Percentiles rank a stretch among this genome's conserved stretches.
phyloP scores from a whole-genome alignment of 257 asterid species.

The Linaria vulgaris region DNA sequence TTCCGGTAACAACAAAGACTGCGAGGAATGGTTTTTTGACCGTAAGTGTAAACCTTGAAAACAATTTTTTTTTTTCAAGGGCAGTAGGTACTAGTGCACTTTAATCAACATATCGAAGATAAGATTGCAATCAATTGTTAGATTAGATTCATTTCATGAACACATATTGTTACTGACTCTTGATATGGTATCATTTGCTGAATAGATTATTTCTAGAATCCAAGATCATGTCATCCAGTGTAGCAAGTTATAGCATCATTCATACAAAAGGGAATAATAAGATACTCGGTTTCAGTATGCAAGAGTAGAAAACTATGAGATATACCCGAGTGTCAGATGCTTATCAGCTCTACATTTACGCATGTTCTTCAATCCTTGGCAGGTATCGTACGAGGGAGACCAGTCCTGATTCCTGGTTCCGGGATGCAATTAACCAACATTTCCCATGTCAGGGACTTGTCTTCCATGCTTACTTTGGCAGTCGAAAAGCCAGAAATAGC shows the following conservation, averaged over 20 bases:
- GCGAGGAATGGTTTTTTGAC: conserved; percentile 98
- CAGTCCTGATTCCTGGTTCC: conserved; percentile 82
- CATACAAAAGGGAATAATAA: background rate
- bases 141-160: background rate
- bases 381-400: conserved; percentile 88
- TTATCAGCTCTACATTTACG: conserved; percentile 7
- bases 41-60: conserved; percentile 50
- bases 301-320: background rate
- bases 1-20: conserved; percentile 95
- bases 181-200: background rate
- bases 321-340: conserved; percentile 22
- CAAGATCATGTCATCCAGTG: conserved; percentile 2
- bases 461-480: conserved; percentile 78
- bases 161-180: background rate
- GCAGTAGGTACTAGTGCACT: no score
- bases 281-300: background rate
- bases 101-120: background rate
- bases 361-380: conserved; percentile 17
- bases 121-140: background rate
- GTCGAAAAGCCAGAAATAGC: conserved; percentile 76
- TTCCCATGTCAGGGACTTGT: conserved; percentile 80
- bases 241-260: conserved; percentile 21
- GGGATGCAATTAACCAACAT: conserved; percentile 93
- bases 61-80: background rate
- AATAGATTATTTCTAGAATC: background rate